Evolutionary conservation across 2,329 filamentous ascomycete species (phyloP).

Genomic region (Fusarium drepaniforme): DNA sequence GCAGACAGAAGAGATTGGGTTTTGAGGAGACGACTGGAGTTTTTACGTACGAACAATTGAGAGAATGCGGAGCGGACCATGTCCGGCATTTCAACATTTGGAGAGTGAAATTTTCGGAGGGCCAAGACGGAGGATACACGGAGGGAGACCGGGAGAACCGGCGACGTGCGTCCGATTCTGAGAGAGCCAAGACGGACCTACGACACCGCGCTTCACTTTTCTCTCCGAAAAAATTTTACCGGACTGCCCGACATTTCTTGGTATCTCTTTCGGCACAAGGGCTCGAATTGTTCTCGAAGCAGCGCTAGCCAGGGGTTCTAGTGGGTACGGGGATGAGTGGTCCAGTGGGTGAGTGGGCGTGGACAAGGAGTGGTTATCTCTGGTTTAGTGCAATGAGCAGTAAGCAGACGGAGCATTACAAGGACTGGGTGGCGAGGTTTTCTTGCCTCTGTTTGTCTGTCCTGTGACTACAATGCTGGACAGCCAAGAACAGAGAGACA

Average conservation of each 20-base stretch:
- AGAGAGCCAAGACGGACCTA: conserved; percentile 16
- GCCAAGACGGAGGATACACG: neutral
- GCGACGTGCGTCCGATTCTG: neutral
- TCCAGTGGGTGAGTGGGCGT: neutral
- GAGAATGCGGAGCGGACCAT: conserved; percentile 31
- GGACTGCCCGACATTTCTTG: conserved; percentile 16
- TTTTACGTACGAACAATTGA: conserved; percentile 30
- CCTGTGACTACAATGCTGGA: neutral
- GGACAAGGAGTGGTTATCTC: neutral
- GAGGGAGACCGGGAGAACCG: neutral
- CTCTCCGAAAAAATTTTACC: conserved; percentile 18
- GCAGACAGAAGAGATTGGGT: conserved; percentile 37
- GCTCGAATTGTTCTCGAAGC: conserved; percentile 38
- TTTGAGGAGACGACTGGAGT: conserved; percentile 32
- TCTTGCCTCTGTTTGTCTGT: neutral
- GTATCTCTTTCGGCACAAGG: neutral
- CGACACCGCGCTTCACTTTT: neutral
- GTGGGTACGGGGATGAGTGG: neutral
- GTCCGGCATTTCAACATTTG: neutral
- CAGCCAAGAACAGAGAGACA: neutral
- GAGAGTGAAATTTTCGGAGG: neutral
- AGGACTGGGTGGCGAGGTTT: conserved; percentile 1
- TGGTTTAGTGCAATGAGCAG: neutral
- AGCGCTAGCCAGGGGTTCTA: conserved; percentile 21
- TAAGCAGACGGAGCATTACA: conserved; percentile 9